Evolutionary conservation across 2,329 filamentous ascomycete species (phyloP).

Genomic region (Talaromyces rugulosus): DNA sequence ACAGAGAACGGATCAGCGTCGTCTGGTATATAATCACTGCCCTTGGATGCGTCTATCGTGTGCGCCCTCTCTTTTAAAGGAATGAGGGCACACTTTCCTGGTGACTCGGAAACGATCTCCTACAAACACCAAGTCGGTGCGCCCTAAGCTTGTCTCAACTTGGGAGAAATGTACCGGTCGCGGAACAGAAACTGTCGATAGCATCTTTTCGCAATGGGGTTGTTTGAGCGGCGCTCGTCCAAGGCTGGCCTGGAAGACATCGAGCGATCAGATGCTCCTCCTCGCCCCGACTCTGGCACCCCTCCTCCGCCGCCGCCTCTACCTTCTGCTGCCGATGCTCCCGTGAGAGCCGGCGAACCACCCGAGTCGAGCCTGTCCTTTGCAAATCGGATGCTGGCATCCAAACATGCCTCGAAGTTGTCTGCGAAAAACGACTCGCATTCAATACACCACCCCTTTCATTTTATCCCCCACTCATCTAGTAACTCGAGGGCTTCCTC

Average conservation of each 20-base stretch:
- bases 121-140: background rate
- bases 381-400: constrained; percentile 14
- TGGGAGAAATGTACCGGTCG: constrained; percentile 10
- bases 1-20: background rate
- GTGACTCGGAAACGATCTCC: background rate
- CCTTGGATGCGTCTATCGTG: background rate
- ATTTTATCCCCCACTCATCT: constrained; percentile 32
- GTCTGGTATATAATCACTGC: background rate
- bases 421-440: constrained; percentile 11
- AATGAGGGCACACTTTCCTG: constrained; percentile 7
- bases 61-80: constrained; percentile 1
- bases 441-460: constrained; percentile 19
- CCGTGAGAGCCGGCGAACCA: background rate
- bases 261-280: constrained; percentile 7
- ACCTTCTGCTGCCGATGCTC: background rate
- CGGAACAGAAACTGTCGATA: constrained; percentile 7
- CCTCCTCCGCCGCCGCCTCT: background rate
- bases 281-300: constrained; percentile 14
- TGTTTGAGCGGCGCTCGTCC: constrained; percentile 28
- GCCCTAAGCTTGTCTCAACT: background rate
- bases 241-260: constrained; percentile 28
- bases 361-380: constrained; percentile 11
- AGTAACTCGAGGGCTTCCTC: constrained; percentile 32
- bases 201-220: constrained; percentile 22
- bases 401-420: constrained; percentile 6